Base-by-base conservation (phyloP, 768 basidiomycete genomes). In the Favolaschia claudopus region DNA sequence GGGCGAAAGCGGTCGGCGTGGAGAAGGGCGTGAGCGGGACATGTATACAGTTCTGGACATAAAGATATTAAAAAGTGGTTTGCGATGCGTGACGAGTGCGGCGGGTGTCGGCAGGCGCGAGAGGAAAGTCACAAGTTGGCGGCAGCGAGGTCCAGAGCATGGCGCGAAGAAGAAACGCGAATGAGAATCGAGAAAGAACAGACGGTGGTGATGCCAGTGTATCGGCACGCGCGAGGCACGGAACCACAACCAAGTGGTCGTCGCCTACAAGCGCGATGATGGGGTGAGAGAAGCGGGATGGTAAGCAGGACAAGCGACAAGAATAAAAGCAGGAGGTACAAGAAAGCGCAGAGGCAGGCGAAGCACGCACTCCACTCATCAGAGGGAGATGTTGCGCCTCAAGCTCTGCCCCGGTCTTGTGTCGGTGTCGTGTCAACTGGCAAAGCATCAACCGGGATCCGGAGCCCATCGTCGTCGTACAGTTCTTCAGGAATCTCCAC, bases 241-340 rank as follows among this genome's bases (percentile, higher is more conserved):
- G 79, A 85, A 89, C 89, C 89, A 83, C 90, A 91, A 68, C 73
- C 55, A 91, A 91, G 89, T 84, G 89, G 87, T 89, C 88, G 87
- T 88, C 87, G 82, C 83, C 80, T 82, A 85, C 85, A 73, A 86
- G 84, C 82, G 73, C 72, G 73, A 69, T 68, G 74, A 83, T 78
- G 87, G 83, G 78, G 70, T 75, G 84, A 76, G 70, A 63, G 78
- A 83, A 79, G 60, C 60, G 85, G 81, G 82, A 72, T 64, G 71
- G 69, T 70, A 67, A 65, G 69, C 67, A 64, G 72, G 76, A 76
- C 75, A 79, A 63, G 70, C 71, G 72, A 74, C 75, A 69, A 63
- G 70, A 63, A 64, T 63, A 76, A 74, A 82, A 79, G 76, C 79
- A 77, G 62, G 77, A 69, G 74, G 72, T 75, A 78, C 88, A 86